A percentile compares a stretch with the other conserved stretches of the same genome.
phyloP scores from a whole-genome alignment of 2,329 filamentous ascomycete species.

The Colletotrichum simmondsii region DNA sequence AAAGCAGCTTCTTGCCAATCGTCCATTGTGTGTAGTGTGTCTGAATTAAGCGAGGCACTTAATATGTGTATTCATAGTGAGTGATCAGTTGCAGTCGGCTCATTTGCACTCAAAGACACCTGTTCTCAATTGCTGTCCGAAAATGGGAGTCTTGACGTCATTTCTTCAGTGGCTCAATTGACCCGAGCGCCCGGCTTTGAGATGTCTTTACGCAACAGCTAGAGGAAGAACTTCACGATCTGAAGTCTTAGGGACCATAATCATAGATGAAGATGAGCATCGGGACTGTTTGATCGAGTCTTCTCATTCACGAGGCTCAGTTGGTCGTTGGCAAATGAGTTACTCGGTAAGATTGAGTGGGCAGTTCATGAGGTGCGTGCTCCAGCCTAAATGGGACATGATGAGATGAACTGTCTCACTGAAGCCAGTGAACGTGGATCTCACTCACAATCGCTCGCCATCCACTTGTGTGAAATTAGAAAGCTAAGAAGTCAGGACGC shows the following conservation, averaged over 20 bases:
- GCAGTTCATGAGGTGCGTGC: neutral
- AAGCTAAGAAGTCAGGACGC: no score
- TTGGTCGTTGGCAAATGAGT: neutral
- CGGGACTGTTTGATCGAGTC: no score
- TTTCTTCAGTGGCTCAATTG: neutral
- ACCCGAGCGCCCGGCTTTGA: neutral
- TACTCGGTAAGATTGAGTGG: neutral
- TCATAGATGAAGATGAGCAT: no score
- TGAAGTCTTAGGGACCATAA: neutral
- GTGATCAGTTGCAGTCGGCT: no score
- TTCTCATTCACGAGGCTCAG: neutral
- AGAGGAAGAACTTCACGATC: neutral
- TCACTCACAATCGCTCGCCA: neutral
- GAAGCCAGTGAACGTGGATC: neutral
- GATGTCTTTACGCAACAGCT: neutral
- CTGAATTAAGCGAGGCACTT: neutral
- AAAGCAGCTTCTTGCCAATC: conserved; percentile 31
- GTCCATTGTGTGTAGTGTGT: neutral
- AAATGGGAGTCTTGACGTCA: neutral
- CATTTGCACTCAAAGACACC: no score
- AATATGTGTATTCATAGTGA: no score
- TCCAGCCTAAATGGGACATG: neutral
- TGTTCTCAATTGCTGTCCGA: neutral
- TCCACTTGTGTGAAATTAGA: no score
- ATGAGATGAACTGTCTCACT: neutral